Percentiles rank a stretch among this genome's conserved stretches.
phyloP scores from a whole-genome alignment of 148 eudicot genomes.

The Amaranthus hypochondriacus region DNA sequence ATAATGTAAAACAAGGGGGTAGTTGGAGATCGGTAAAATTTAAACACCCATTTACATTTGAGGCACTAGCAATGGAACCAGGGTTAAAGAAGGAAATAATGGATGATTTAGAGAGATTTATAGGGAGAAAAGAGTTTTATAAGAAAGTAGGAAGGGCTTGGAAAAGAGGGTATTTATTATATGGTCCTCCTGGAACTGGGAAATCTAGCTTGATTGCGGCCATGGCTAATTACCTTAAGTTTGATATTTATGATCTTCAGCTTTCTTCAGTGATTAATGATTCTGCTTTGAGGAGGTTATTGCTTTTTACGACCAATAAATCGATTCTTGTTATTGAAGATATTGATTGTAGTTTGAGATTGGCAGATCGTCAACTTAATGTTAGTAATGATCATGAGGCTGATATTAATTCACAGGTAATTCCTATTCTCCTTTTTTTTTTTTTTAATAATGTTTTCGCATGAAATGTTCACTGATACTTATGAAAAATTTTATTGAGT shows the following conservation, averaged over 20 bases:
- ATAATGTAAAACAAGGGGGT: neutral
- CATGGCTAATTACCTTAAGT: constrained; percentile 38
- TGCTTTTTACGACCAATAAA: constrained; percentile 23
- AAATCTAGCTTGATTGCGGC: constrained; percentile 42
- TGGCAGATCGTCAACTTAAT: constrained; percentile 18
- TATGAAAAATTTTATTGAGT: too few relatives aligned
- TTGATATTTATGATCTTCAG: constrained; percentile 34
- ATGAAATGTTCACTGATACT: too few relatives aligned
- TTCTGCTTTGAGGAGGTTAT: constrained; percentile 18
- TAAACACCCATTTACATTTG: constrained; percentile 37
- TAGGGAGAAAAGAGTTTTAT: constrained; percentile 31
- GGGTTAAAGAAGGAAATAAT: constrained; percentile 18
- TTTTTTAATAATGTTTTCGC: neutral
- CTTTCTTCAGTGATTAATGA: constrained; percentile 27
- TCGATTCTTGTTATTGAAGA: constrained; percentile 40
- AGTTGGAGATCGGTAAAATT: constrained; percentile 30
- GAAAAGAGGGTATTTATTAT: constrained; percentile 38
- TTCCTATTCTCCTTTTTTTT: neutral
- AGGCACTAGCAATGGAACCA: constrained; percentile 33
- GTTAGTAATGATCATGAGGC: neutral
- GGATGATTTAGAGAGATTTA: constrained; percentile 35
- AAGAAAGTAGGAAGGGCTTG: constrained; percentile 33
- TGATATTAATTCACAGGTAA: constrained; percentile 15
- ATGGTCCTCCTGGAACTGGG: constrained; percentile 45
- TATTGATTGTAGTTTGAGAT: constrained; percentile 33